These are phyloP conservation scores for Centaurea solstitialis DNA, from an alignment of 129 eudicot species.

Conservation along the genomic window DNA sequence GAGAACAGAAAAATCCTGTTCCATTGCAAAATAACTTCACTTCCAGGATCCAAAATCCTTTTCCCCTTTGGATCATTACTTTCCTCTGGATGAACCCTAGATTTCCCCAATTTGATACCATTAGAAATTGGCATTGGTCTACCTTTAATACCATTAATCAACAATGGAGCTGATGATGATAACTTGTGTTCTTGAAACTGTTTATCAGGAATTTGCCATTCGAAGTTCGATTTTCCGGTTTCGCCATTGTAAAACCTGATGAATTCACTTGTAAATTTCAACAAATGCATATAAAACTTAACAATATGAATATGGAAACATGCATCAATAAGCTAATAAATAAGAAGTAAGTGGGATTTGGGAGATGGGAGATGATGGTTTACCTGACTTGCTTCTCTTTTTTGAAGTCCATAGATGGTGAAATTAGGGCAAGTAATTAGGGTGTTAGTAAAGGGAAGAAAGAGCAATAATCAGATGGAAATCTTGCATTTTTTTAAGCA, in stretches of 20 bases:
- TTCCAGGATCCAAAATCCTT: constrained; percentile 74
- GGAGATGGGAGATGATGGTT: background rate
- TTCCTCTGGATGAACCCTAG: constrained; percentile 56
- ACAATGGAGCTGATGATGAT: constrained; percentile 48
- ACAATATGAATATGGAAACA: background rate
- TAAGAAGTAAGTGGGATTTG: background rate
- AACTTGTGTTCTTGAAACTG: constrained; percentile 44
- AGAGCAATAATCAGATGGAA: constrained; percentile 15
- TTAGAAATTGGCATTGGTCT: constrained; percentile 18
- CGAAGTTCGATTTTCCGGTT: constrained; percentile 49
- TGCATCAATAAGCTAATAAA: background rate
- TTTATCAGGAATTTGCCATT: constrained; percentile 51
- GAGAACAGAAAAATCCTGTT: constrained; percentile 71
- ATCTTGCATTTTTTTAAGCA: constrained; percentile 25
- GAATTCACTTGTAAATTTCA: background rate
- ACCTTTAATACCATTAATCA: constrained; percentile 34
- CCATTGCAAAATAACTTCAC: constrained; percentile 76
- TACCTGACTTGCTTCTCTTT: constrained; percentile 74
- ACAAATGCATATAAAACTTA: background rate
- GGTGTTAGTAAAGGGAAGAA: constrained; percentile 16
- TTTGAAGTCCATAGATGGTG: constrained; percentile 53
- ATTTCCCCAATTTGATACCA: constrained; percentile 47
- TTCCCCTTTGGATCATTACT: constrained; percentile 37
- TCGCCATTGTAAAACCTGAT: constrained; percentile 62
- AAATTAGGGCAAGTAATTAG: constrained; percentile 3